These are phyloP conservation scores for Letharia lupina DNA, from an alignment of 495 filamentous ascomycete genomes.

Conservation along the genomic window DNA sequence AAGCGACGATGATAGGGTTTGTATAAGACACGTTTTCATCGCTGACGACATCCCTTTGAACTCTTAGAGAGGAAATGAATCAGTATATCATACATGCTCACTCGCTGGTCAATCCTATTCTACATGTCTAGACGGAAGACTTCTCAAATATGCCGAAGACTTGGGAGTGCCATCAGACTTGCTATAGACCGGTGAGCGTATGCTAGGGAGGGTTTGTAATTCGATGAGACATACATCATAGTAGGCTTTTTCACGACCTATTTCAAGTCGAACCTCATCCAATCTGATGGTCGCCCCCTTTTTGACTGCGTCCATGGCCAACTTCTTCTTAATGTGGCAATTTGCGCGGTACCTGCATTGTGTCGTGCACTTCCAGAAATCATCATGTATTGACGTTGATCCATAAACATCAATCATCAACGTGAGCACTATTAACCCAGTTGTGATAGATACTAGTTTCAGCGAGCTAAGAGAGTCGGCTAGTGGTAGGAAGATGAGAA, in stretches of 20 bases:
- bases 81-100: not conserved
- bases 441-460: conserved; percentile 40
- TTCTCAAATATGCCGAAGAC: not conserved
- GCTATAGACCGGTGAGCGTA: not conserved
- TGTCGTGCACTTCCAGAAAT: conserved; percentile 30
- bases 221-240: not conserved
- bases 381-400: conserved; percentile 36
- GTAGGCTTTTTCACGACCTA: conserved; percentile 6
- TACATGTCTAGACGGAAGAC: not conserved
- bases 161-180: not conserved
- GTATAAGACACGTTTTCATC: not conserved
- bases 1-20: not conserved
- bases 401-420: conserved; percentile 45
- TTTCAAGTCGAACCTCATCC: conserved; percentile 30
- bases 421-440: conserved; percentile 39
- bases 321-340: conserved; percentile 31
- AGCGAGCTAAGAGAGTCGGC: conserved; percentile 40
- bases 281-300: conserved; percentile 28
- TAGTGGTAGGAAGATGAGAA: conserved; percentile 42
- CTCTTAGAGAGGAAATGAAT: not conserved
- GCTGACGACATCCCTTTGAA: not conserved
- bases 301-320: conserved; percentile 32
- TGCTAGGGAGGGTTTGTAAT: not conserved
- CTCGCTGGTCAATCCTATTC: not conserved
- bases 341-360: conserved; percentile 32